Conservation (phyloP, 2,329 filamentous ascomycete genomes). For the Neopestalotiopsis clavispora region DNA sequence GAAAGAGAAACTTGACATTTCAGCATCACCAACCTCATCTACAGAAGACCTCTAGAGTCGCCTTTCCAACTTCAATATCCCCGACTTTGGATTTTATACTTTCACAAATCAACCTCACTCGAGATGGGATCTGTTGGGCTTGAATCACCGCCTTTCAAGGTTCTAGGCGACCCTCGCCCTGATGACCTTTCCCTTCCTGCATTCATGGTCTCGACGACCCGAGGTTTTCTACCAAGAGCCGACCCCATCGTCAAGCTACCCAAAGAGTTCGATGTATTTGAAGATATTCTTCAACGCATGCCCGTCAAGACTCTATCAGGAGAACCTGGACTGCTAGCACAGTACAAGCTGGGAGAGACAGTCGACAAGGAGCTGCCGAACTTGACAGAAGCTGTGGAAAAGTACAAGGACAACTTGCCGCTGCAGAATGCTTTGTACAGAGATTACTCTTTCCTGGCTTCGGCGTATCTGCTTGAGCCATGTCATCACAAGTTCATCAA, state of each 20-base stretch:
- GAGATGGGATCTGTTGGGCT: constrained; percentile 1
- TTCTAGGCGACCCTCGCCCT: constrained; percentile 67
- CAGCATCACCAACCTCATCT: neutral
- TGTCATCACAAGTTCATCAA: constrained; percentile 78
- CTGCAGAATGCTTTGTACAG: constrained; percentile 86
- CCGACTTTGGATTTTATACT: neutral
- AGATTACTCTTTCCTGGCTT: constrained; percentile 93
- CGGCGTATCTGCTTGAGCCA: constrained; percentile 88
- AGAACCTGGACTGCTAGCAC: constrained; percentile 76
- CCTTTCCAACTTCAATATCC: no score
- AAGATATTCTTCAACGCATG: constrained; percentile 49
- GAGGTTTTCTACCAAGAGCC: constrained; percentile 75
- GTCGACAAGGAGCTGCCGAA: constrained; percentile 78
- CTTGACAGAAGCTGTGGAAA: constrained; percentile 74
- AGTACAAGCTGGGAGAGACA: constrained; percentile 74
- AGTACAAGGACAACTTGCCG: constrained; percentile 74
- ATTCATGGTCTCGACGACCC: constrained; percentile 79
- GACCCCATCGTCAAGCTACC: constrained; percentile 70
- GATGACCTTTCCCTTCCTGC: constrained; percentile 68
- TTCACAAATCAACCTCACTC: neutral
- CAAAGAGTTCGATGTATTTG: constrained; percentile 72
- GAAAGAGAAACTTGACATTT: neutral
- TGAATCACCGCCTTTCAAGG: constrained; percentile 50
- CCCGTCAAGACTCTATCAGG: constrained; percentile 79
- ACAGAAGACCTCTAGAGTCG: neutral